phyloP scores from a whole-genome alignment of 2,329 filamentous ascomycete species.

The Fusarium longipes region DNA sequence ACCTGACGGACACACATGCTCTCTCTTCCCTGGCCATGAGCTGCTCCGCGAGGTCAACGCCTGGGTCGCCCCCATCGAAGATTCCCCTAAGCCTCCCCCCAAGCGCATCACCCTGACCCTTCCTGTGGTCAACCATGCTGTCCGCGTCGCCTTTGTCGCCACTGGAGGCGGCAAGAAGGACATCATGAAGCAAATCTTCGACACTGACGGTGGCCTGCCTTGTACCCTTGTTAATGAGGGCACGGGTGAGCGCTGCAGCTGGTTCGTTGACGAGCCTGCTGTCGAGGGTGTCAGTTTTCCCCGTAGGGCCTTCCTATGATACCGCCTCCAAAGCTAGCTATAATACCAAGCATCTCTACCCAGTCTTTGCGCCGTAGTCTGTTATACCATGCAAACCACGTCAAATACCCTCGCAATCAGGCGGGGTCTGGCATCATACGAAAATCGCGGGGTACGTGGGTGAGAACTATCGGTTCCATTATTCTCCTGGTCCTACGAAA shows the following conservation, averaged over 20 bases:
- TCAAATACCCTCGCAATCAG: conserved; percentile 16
- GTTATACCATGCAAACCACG: conserved; percentile 16
- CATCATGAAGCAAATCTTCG: conserved; percentile 91
- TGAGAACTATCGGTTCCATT: conserved; percentile 19
- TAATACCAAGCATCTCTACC: conserved; percentile 19
- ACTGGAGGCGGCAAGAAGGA: conserved; percentile 91
- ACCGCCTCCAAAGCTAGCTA: conserved; percentile 17
- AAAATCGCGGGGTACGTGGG: conserved; percentile 34
- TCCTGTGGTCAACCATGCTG: conserved; percentile 87
- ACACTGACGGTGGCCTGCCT: conserved; percentile 80
- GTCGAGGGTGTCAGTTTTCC: conserved; percentile 88
- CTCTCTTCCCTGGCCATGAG: conserved; percentile 89
- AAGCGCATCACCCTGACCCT: conserved; percentile 92
- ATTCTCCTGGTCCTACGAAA: neutral
- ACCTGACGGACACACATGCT: conserved; percentile 97
- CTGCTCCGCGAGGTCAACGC: conserved; percentile 87
- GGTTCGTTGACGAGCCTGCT: conserved; percentile 91
- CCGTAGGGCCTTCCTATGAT: conserved; percentile 71
- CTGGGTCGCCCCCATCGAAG: conserved; percentile 91
- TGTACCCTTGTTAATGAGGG: conserved; percentile 89
- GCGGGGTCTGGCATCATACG: conserved; percentile 26
- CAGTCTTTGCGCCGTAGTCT: conserved; percentile 19
- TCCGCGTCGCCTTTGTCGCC: conserved; percentile 90
- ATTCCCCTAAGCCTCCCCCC: conserved; percentile 94
- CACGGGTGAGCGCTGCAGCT: conserved; percentile 87